Percentiles rank a stretch among this genome's conserved stretches.
Evolutionary conservation across 176 grass and related monocot genomes (phyloP).

Genomic region (Miscanthus lutarioriparius): DNA sequence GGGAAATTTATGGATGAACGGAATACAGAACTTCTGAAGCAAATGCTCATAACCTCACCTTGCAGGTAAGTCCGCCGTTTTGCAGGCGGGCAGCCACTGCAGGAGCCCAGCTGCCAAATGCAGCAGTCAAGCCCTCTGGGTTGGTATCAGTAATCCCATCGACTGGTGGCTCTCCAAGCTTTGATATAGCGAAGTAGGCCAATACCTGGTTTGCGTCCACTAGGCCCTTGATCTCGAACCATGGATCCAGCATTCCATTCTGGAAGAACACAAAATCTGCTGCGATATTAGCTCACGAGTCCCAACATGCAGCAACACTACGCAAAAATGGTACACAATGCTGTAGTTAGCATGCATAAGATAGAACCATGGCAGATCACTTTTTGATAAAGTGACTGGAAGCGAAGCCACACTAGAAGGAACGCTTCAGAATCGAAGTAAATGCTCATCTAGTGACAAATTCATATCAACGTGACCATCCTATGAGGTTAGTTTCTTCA

Average conservation of each 20-base stretch:
- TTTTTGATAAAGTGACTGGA: background rate
- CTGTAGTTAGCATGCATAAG: background rate
- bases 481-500: background rate
- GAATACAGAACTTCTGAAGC: background rate
- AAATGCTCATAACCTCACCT: constrained; percentile 44
- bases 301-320: background rate
- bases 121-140: constrained; percentile 81
- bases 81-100: constrained; percentile 64
- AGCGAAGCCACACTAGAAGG: background rate
- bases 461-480: background rate
- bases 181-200: constrained; percentile 89
- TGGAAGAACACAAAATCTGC: constrained; percentile 99
- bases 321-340: background rate
- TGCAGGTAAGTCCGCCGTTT: constrained; percentile 80
- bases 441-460: background rate
- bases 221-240: constrained; percentile 88
- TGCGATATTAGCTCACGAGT: constrained; percentile 47
- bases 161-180: constrained; percentile 75
- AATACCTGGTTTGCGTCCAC: constrained; percentile 80
- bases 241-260: constrained; percentile 98
- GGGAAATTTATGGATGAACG: background rate
- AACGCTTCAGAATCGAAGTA: background rate
- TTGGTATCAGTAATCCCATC: constrained; percentile 97
- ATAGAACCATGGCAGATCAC: background rate
- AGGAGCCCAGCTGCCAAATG: constrained; percentile 81